Percentiles rank a stretch among this genome's conserved stretches.
These are phyloP conservation scores for Exsudoporus floridanus DNA, from an alignment of 1,284 basidiomycete species.

Conservation along the genomic window DNA sequence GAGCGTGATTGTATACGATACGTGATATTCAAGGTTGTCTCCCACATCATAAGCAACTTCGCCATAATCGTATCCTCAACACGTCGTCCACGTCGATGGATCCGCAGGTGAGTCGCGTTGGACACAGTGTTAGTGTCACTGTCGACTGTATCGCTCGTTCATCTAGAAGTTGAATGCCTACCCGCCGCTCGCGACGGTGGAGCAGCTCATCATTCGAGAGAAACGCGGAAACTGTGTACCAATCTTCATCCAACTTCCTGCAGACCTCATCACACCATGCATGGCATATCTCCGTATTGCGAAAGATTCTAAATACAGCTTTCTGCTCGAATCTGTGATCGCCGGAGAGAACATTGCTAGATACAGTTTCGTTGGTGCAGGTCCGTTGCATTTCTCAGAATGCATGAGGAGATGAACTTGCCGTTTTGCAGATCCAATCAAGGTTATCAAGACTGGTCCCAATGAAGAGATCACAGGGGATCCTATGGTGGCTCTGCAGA, in stretches of 20 bases:
- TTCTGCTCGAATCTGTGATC: conserved; percentile 89
- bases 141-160: conserved; percentile 3
- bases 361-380: conserved; percentile 95
- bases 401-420: background rate
- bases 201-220: conserved; percentile 72
- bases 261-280: conserved; percentile 96
- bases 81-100: conserved; percentile 46
- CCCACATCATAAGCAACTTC: conserved; percentile 9
- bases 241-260: conserved; percentile 89
- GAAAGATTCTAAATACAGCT: conserved; percentile 90
- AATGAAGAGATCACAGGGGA: conserved; percentile 84
- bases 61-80: background rate
- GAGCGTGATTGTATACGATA: background rate
- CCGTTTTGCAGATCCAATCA: conserved; percentile 75
- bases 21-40: background rate
- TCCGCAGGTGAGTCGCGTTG: conserved; percentile 48
- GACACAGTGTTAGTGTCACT: background rate
- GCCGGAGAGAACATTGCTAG: conserved; percentile 90
- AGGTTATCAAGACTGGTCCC: conserved; percentile 87
- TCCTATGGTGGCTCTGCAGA: conserved; percentile 83
- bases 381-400: conserved; percentile 47
- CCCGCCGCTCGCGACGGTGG: conserved; percentile 68
- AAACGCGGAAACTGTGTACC: conserved; percentile 90
- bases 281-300: conserved; percentile 94
- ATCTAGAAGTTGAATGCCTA: conserved; percentile 60